These are phyloP conservation scores for Aspergillus panamensis DNA, from an alignment of 495 filamentous ascomycete genomes.

Conservation along the genomic window DNA sequence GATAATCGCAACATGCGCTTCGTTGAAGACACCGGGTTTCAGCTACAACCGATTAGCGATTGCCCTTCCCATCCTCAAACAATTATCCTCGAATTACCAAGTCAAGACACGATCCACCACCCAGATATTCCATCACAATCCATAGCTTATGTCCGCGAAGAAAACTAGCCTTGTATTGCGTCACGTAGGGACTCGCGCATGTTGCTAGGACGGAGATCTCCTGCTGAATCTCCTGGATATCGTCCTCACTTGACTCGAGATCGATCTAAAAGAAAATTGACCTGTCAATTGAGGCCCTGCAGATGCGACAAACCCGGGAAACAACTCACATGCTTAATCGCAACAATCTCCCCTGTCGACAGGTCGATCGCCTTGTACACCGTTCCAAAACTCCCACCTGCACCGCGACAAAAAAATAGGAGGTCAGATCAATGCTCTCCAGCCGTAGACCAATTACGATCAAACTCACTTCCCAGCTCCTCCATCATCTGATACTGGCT, in stretches of 20 bases:
- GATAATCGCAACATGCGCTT: conserved; percentile 91
- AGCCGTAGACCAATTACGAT: neutral
- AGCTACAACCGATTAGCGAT: conserved; percentile 54
- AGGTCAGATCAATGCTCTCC: conserved; percentile 2
- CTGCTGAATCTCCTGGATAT: conserved; percentile 96
- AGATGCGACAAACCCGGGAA: conserved; percentile 4
- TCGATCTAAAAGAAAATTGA: conserved; percentile 68
- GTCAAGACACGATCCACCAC: conserved; percentile 90
- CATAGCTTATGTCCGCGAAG: conserved; percentile 91
- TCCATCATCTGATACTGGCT: conserved; percentile 85
- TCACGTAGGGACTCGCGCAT: conserved; percentile 88
- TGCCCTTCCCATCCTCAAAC: neutral
- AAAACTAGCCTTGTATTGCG: conserved; percentile 94
- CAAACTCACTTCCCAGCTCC: conserved; percentile 79
- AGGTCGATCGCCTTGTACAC: conserved; percentile 95
- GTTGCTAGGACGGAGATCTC: conserved; percentile 95
- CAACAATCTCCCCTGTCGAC: conserved; percentile 80
- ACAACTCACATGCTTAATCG: conserved; percentile 77
- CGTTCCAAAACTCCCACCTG: conserved; percentile 89
- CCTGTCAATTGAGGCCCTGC: conserved; percentile 24
- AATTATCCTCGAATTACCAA: conserved; percentile 52
- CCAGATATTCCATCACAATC: conserved; percentile 99
- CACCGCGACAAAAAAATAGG: neutral
- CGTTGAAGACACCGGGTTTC: conserved; percentile 87
- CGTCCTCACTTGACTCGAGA: conserved; percentile 95